These are phyloP conservation scores for Lachancea meyersii DNA, from an alignment of 805 yeast genomes.

Conservation along the genomic window DNA sequence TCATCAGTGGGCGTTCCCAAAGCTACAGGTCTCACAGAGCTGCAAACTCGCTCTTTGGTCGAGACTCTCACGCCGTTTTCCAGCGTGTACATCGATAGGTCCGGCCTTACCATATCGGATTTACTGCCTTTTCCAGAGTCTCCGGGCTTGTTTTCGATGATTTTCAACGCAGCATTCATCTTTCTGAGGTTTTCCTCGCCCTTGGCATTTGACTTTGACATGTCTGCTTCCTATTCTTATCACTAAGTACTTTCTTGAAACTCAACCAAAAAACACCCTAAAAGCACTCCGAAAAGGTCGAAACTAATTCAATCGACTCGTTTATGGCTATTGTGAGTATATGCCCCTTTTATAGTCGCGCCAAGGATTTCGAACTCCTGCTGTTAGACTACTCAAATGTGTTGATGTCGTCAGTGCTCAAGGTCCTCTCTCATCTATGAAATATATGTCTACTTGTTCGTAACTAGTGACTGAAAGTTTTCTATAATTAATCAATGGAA, in stretches of 20 bases:
- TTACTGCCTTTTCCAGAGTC: conserved; percentile 2
- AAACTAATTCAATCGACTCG: not conserved
- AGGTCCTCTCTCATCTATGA: too few species aligned
- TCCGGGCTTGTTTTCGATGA: conserved; percentile 43
- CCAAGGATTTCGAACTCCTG: not conserved
- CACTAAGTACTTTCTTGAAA: too few species aligned
- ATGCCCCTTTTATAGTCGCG: not conserved
- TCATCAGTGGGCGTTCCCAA: conserved; percentile 56
- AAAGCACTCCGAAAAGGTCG: not conserved
- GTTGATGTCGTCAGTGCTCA: not conserved
- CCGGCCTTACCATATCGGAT: conserved; percentile 15
- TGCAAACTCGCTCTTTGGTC: conserved; percentile 47
- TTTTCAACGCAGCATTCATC: conserved; percentile 60
- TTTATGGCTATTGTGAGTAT: not conserved
- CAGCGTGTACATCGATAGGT: conserved; percentile 37
- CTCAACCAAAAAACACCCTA: not conserved
- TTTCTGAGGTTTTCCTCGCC: conserved; percentile 45
- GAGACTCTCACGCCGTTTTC: conserved; percentile 47
- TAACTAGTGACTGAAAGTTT: conserved; percentile 5
- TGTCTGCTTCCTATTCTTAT: conserved; percentile 1
- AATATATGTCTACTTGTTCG: too few species aligned
- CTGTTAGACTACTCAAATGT: not conserved
- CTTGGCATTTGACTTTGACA: conserved; percentile 18
- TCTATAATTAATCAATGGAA: not conserved
- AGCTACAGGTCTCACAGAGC: conserved; percentile 60